A percentile compares a stretch with the other conserved stretches of the same genome.
Evolutionary conservation across 345 rosid species (phyloP).

Genomic region (Psidium guajava): DNA sequence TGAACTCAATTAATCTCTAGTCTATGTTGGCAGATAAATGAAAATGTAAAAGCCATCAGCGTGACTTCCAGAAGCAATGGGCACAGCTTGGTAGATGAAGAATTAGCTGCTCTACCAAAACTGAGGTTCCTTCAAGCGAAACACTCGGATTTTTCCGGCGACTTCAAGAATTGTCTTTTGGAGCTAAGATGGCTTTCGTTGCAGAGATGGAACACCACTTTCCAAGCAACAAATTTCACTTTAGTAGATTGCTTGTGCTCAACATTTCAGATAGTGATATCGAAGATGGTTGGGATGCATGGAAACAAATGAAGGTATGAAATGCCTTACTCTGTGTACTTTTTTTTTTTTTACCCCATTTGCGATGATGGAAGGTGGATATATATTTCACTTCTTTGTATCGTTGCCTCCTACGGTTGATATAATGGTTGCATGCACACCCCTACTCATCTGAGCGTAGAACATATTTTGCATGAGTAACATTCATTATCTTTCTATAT

Average conservation of each 20-base stretch:
- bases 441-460: not conserved
- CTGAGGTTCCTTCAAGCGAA: not conserved
- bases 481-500: not conserved
- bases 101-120: not conserved
- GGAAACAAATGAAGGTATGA: not conserved
- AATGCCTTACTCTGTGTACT: not conserved
- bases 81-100: rapidly evolving
- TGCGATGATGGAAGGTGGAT: rapidly evolving
- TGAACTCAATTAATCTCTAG: no score
- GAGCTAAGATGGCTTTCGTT: not conserved
- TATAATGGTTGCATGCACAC: not conserved
- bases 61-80: not conserved
- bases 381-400: not conserved
- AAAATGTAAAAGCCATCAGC: not conserved
- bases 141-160: rapidly evolving
- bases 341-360: not conserved
- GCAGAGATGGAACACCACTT: no score
- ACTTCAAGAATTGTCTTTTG: not conserved
- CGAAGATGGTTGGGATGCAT: not conserved
- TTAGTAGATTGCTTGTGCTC: not conserved
- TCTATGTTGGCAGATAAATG: not conserved
- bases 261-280: not conserved
- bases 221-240: no score
- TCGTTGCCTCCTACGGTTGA: rapidly evolving
- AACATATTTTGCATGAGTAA: no score